Evolutionary conservation across 257 asterid genomes (phyloP), one percentile per base, ranked within the genome.

Genomic region (Fraxinus excelsior): DNA sequence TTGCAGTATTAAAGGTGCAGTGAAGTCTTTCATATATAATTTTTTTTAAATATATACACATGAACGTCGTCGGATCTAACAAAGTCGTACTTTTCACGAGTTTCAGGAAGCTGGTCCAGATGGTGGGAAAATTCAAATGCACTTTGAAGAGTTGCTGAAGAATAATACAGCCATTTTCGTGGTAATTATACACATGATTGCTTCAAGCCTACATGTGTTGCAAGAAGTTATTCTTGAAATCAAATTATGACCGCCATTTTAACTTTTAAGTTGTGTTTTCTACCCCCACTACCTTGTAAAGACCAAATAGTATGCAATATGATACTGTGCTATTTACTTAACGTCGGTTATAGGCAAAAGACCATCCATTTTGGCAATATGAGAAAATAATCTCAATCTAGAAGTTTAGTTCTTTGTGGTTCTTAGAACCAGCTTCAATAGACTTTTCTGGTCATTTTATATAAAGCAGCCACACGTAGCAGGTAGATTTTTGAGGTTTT

Each of bases 71-170:
- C 0, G 67, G 25, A 23, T 23, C 67, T 25, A 21, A 60, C 32
- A 1, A 60, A 25, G 34, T 25, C 32, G 6, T 60, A 56, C 73
- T 60, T 64, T 29, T 44, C 80, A 70, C 42, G 64, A 76, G 79
- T 86, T 88, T 85, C 91, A 93, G 98, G 99, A 90, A 89, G 96
- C 97, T 80, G 98, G 96, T 82, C 90, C 97, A 44, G 99, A 96
- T 64, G 99, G 96, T 68, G 96, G 97, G 73, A 91, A 91, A 87
- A 86, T 93, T 83, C 98, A 93, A 81, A 84, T 88, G 88, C 87
- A 93, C 84, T 96, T 93, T 80, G 99, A 93, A 79, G 98, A 93
- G 79, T 83, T 90, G 86, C 86, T 93, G 90, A 93, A 91, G 91
- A 91, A 85, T 84, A 91, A 89, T 80, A 96, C 94, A 12, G 71